A percentile compares a stretch with the other conserved stretches of the same genome.
phyloP scores from a whole-genome alignment of 768 basidiomycete species.

The Naganishia friedmannii region DNA sequence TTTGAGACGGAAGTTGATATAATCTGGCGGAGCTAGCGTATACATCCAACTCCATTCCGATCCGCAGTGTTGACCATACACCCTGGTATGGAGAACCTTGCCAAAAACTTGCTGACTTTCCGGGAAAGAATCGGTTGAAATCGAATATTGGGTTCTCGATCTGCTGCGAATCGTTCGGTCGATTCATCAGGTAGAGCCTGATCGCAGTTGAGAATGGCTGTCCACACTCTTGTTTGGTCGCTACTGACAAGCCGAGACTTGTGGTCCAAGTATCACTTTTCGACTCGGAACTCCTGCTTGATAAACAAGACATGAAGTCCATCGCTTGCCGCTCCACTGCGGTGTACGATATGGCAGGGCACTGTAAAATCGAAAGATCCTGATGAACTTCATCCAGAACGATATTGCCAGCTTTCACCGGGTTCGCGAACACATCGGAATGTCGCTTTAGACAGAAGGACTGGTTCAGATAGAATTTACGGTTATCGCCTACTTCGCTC shows the following conservation, averaged over 20 bases:
- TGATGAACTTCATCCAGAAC: not conserved
- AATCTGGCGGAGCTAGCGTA: not conserved
- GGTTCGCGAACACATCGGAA: not conserved
- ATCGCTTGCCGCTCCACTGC: not conserved
- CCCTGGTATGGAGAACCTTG: not conserved
- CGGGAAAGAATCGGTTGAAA: not conserved
- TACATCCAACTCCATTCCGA: not conserved
- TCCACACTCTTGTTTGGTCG: not conserved
- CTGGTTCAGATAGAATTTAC: not conserved
- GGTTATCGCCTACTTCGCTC: slow-evolving; percentile 3
- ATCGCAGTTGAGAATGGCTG: slow-evolving; percentile 9
- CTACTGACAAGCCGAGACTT: not conserved
- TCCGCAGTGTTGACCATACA: slow-evolving; percentile 12
- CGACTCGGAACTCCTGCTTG: not conserved
- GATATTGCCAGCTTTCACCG: not conserved
- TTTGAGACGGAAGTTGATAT: not conserved
- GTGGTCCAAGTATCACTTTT: not conserved
- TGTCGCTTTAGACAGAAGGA: slow-evolving; percentile 2
- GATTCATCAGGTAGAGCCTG: slow-evolving; percentile 11
- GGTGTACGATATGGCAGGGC: not conserved
- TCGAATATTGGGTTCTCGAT: not conserved
- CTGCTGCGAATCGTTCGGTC: not conserved
- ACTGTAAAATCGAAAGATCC: not conserved
- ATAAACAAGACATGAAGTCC: not conserved
- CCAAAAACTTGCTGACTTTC: not conserved